A percentile compares a stretch with the other conserved stretches of the same genome.
These are phyloP conservation scores for Pseudogymnoascus destructans DNA, from an alignment of 2,329 filamentous ascomycete species.

Conservation along the genomic window DNA sequence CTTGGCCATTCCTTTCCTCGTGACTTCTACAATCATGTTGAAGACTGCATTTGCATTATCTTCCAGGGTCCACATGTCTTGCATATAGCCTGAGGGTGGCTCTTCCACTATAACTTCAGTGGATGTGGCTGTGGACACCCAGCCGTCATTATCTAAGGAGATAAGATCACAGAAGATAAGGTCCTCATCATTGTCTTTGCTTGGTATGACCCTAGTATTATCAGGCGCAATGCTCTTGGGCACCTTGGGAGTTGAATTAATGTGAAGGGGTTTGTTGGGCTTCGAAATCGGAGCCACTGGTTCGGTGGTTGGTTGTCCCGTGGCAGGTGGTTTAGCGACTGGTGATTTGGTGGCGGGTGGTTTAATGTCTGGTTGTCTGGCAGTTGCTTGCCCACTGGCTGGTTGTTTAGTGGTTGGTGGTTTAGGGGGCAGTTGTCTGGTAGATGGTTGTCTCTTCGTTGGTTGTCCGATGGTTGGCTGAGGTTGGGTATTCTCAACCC, in stretches of 20 bases:
- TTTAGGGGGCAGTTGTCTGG: background rate
- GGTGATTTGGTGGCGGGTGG: background rate
- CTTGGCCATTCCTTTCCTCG: background rate
- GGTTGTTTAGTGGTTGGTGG: background rate
- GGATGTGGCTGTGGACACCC: background rate
- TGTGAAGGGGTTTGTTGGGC: background rate
- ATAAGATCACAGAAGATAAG: background rate
- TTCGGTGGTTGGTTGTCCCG: background rate
- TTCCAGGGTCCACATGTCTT: slow-evolving; percentile 3
- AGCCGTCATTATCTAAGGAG: background rate
- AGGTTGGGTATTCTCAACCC: background rate
- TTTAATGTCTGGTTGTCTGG: background rate
- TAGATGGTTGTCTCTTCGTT: background rate
- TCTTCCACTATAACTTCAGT: background rate
- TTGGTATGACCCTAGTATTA: background rate
- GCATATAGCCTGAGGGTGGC: background rate
- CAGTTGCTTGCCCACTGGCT: too few species aligned
- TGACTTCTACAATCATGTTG: background rate
- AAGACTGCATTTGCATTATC: background rate
- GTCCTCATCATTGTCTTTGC: background rate
- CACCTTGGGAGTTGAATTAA: background rate
- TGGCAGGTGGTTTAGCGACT: background rate
- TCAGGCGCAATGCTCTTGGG: background rate
- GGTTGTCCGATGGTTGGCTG: background rate
- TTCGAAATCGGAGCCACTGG: background rate